A percentile compares a stretch with the other conserved stretches of the same genome.
Conservation (phyloP, 2,329 filamentous ascomycete species). For the Exophiala lecanii-corni region DNA sequence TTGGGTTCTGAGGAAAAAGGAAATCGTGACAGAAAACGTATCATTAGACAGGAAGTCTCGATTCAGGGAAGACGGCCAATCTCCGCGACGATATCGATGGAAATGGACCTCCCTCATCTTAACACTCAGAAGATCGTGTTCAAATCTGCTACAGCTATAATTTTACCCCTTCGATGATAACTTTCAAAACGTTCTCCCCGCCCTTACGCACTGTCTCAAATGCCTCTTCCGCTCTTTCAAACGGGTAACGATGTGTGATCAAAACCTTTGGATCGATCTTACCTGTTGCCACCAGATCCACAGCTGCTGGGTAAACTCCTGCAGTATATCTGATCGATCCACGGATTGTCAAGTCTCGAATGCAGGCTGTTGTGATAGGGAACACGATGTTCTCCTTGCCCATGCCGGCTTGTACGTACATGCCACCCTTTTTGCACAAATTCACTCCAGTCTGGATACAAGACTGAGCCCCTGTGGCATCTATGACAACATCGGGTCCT, state of each 20-base stretch:
- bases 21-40: too few species aligned
- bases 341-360: slow-evolving; percentile 34
- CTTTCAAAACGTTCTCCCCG: slow-evolving; percentile 56
- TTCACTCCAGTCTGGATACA: slow-evolving; percentile 44
- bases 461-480: slow-evolving; percentile 40
- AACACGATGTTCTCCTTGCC: slow-evolving; percentile 35
- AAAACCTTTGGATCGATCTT: slow-evolving; percentile 30
- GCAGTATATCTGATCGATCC: slow-evolving; percentile 33
- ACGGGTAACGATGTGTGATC: slow-evolving; percentile 31
- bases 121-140: too few species aligned
- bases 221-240: slow-evolving; percentile 33
- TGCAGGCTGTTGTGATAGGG: slow-evolving; percentile 33
- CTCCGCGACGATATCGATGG: too few species aligned
- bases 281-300: slow-evolving; percentile 33
- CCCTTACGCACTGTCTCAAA: slow-evolving; percentile 83
- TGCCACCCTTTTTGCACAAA: slow-evolving; percentile 30
- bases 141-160: too few species aligned
- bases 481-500: slow-evolving; percentile 39
- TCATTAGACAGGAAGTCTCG: too few species aligned
- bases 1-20: too few species aligned
- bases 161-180: slow-evolving; percentile 39
- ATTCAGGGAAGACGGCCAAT: too few species aligned
- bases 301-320: slow-evolving; percentile 34
- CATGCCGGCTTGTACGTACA: slow-evolving; percentile 35
- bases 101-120: too few species aligned